Evolutionary conservation across 768 basidiomycete genomes (phyloP).

Genomic region (Hygrophoropsis aurantiaca): DNA sequence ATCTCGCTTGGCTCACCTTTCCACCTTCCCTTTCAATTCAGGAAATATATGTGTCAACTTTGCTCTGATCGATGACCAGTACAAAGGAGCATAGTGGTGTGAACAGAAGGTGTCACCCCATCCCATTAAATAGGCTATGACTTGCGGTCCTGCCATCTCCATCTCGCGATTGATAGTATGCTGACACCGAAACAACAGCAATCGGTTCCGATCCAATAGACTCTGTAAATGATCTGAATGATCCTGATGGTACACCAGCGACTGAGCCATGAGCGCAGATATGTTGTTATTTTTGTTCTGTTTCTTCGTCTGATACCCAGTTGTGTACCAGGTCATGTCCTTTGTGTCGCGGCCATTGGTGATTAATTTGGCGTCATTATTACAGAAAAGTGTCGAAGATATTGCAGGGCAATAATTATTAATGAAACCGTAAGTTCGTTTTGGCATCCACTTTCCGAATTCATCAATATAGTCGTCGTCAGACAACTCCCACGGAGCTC

Average conservation of each 20-base stretch:
- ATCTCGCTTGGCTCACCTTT: slow-evolving; percentile 11
- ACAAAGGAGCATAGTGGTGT: slow-evolving; percentile 35
- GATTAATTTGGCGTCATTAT: slow-evolving; percentile 43
- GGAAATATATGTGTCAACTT: slow-evolving; percentile 22
- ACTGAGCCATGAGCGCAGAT: slow-evolving; percentile 34
- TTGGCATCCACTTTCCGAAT: slow-evolving; percentile 29
- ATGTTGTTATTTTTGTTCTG: slow-evolving; percentile 28
- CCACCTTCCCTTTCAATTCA: slow-evolving; percentile 5
- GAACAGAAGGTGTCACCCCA: slow-evolving; percentile 39
- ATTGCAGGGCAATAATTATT: slow-evolving; percentile 28
- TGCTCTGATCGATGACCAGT: slow-evolving; percentile 29
- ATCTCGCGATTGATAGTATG: slow-evolving; percentile 36
- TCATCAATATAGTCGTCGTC: slow-evolving; percentile 21
- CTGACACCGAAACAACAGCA: slow-evolving; percentile 31
- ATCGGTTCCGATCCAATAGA: slow-evolving; percentile 21
- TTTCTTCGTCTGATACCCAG: slow-evolving; percentile 35
- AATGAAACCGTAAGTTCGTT: slow-evolving; percentile 16
- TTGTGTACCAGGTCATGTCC: slow-evolving; percentile 34
- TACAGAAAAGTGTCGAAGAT: slow-evolving; percentile 12
- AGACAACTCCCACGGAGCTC: slow-evolving; percentile 27
- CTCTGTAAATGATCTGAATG: slow-evolving; percentile 11
- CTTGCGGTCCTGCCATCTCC: slow-evolving; percentile 38
- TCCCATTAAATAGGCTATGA: slow-evolving; percentile 43
- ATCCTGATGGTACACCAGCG: slow-evolving; percentile 28
- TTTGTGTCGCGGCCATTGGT: slow-evolving; percentile 34